Evolutionary conservation across 192 early-diverging fungal genomes (phyloP).

Genomic region (Rhizoclosmatium sp.): DNA sequence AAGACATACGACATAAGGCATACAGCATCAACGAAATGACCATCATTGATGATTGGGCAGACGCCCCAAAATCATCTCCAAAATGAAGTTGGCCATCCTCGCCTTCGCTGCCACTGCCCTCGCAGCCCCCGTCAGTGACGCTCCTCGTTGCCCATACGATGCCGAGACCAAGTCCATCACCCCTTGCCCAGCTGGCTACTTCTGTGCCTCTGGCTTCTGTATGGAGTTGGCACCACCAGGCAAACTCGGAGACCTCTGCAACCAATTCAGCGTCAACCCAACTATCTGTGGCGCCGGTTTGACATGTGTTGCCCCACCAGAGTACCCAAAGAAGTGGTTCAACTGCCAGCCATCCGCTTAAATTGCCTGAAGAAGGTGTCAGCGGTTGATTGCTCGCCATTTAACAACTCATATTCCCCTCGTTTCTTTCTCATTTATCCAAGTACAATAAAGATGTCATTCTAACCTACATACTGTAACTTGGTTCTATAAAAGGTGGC

Average conservation of each 20-base stretch:
- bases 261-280: slow-evolving; percentile 29
- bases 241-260: slow-evolving; percentile 4
- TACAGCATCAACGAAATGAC: too few relatives aligned
- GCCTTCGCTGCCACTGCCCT: not conserved
- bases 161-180: not conserved
- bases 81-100: not conserved
- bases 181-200: not conserved
- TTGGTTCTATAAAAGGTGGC: too few relatives aligned
- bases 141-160: not conserved
- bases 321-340: too few relatives aligned
- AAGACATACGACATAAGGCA: too few relatives aligned
- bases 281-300: slow-evolving; percentile 16
- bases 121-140: not conserved
- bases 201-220: not conserved
- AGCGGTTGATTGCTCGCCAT: too few relatives aligned
- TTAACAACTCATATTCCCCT: not conserved
- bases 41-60: too few relatives aligned
- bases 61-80: too few relatives aligned
- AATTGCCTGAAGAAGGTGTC: not conserved
- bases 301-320: not conserved
- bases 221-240: not conserved
- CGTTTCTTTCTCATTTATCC: not conserved
- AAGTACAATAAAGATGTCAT: not conserved
- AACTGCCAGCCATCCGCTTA: not conserved
- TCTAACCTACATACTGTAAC: not conserved